Evolutionary conservation across 2,329 filamentous ascomycete species (phyloP), one percentile per base, ranked within the genome.

Genomic region (Fusarium miscanthi): DNA sequence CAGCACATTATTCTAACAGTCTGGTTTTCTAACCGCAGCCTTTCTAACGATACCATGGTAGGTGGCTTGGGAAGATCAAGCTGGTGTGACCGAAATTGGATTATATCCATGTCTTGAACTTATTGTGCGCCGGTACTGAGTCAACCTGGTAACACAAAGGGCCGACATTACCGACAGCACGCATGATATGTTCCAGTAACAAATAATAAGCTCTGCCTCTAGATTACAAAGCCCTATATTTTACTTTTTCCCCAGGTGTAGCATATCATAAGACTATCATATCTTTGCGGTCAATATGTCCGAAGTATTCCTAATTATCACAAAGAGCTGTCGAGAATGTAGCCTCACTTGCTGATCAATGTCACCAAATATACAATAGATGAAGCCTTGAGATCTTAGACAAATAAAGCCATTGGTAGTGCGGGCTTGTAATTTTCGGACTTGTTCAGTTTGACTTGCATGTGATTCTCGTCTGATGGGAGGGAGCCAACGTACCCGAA

Each of bases 381-480:
- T 13, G 12, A 52, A 33, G 8, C 8, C 13, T 52, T 21, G 2
- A 14, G 3, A 12, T 8, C 8, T 21, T 11, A 5, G 2, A 21
- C 23, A 6, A 37, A 52, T 11, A 3, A 8, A 12, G 5, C 3
- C 11, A 12, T 27, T n/a, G 5, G 4, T 2, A 16, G 6, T 8
- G 8, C 16, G 16, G 5, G 33, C 3, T 5, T n/a, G 11, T 17
- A 5, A 9, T n/a, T 37, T 27, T 38, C 3, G 13, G 23, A 17
- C 2, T 17, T 9, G 3, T 3, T 12, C 8, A 16, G 12, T 8
- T 27, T 21, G 14, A 37, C 4, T 21, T 9, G 3, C 23, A n/a
- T n/a, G 19, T 38, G 23, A 21, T n/a, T 12, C 19, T 11, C 5
- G 6, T n/a, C 9, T 17, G 5, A 6, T 3, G 21, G 25, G 35